A percentile compares a stretch with the other conserved stretches of the same genome.
Conservation (phyloP, 768 basidiomycete species). For the Mycena capillaripes region DNA sequence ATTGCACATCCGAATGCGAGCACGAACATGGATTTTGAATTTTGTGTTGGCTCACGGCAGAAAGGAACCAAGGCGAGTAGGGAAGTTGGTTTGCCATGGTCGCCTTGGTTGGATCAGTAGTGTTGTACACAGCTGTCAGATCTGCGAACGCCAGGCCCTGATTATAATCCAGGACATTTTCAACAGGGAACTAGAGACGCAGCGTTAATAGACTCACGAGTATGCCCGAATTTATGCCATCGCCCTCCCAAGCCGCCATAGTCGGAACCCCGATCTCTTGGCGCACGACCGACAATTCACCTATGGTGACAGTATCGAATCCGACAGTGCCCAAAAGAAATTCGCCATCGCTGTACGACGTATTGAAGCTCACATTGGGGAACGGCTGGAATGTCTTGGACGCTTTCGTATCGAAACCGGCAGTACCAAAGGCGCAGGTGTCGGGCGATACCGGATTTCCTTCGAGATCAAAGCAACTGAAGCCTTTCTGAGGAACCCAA, state of each 20-base stretch:
- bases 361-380: conserved; percentile 40
- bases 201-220: conserved; percentile 3
- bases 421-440: conserved; percentile 38
- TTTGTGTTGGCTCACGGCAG: conserved; percentile 32
- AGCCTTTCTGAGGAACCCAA: conserved; percentile 38
- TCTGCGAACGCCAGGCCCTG: conserved; percentile 40
- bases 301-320: conserved; percentile 39
- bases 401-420: conserved; percentile 34
- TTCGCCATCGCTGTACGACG: conserved; percentile 37
- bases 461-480: conserved; percentile 38
- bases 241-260: conserved; percentile 40
- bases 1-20: neutral
- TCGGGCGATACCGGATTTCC: conserved; percentile 22
- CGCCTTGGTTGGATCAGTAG: conserved; percentile 37
- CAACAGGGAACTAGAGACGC: neutral
- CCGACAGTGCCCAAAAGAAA: conserved; percentile 39
- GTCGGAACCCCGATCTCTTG: conserved; percentile 41
- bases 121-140: conserved; percentile 39
- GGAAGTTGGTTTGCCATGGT: conserved; percentile 26
- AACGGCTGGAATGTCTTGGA: conserved; percentile 38
- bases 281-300: conserved; percentile 31
- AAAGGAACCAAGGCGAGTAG: conserved; percentile 15
- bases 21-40: conserved; percentile 33
- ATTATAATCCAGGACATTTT: neutral
- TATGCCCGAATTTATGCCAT: conserved; percentile 34